Evolutionary conservation across 1,139 yeast genomes (phyloP).

Genomic region (Hyphopichia wangnamkhiaoensis): DNA sequence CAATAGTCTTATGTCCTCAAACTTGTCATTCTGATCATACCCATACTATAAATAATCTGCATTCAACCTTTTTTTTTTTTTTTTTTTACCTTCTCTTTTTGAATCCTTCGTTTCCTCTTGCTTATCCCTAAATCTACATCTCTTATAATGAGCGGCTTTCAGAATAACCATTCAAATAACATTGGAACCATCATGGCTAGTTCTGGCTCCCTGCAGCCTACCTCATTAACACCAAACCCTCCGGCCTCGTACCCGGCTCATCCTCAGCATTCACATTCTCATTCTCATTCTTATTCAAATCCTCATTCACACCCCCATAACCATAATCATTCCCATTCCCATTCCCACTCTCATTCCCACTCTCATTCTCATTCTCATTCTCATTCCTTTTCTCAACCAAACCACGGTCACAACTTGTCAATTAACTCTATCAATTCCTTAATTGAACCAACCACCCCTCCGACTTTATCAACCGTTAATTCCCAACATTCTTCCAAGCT

Average conservation of each 20-base stretch:
- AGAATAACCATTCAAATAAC: no score
- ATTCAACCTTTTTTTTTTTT: no score
- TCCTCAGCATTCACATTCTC: background rate
- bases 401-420: conserved; percentile 38
- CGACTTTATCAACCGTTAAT: conserved; percentile 13
- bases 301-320: background rate
- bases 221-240: background rate
- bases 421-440: conserved; percentile 38
- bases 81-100: no score
- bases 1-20: no score
- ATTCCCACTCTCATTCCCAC: background rate
- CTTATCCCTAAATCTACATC: no score
- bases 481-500: conserved; percentile 1
- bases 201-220: background rate
- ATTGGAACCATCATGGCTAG: background rate
- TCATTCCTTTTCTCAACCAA: conserved; percentile 5
- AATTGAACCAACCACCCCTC: conserved; percentile 46
- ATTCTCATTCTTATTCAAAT: background rate
- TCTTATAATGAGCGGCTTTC: no score
- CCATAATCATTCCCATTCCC: background rate
- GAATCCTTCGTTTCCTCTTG: no score
- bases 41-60: no score
- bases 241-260: background rate
- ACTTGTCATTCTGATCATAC: no score
- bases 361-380: conserved; percentile 5